Evolutionary conservation across 441 rosid species (phyloP), one percentile per base, ranked within the genome.

Genomic region (Eutrema salsugineum): DNA sequence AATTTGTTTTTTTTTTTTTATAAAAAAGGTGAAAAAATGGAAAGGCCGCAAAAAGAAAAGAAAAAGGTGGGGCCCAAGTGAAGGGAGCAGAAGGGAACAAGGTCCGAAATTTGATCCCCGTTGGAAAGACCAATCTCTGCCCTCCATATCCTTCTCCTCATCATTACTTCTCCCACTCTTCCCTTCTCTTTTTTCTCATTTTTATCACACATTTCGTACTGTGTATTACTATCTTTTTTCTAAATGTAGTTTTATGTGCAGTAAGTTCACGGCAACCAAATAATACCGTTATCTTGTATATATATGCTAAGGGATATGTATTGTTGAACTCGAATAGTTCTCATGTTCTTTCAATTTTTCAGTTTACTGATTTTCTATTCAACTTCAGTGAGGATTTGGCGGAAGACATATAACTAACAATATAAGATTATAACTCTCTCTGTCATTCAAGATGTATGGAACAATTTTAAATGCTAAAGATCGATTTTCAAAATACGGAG

Each of bases 151-250:
- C 73, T 70, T 80, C 80, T 78, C 60, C 87, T 77, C 84, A 87
- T 87, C 91, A 88, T 91, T 84, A 81, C 87, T 75, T 84, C 86
- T 74, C 78, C 92, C 88, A 87, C 86, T 88, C 71, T 33, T 84
- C 75, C 35, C 32, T 44, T 57, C 46, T 8, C 27, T 38, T 33
- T 50, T 8, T 6, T n/a, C 58, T 50, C 63, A 60, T 51, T 67
- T 50, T 51, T 24, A 28, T 42, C 32, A 43, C 61, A 16, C n/a
- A 40, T 66, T 74, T 24, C 53, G 4, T 65, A 55, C 40, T 36
- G 20, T 3, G n/a, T 51, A 15, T 39, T 11, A 42, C 40, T 35
- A 9, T 30, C 16, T 62, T 24, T 53, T 39, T 12, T n/a, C n/a
- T n/a, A n/a, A 28, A 51, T 59, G 27, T 35, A 35, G 27, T 36